A percentile compares a stretch with the other conserved stretches of the same genome.
Conservation (phyloP, 495 filamentous ascomycete genomes). For the Coniosporium apollinis region DNA sequence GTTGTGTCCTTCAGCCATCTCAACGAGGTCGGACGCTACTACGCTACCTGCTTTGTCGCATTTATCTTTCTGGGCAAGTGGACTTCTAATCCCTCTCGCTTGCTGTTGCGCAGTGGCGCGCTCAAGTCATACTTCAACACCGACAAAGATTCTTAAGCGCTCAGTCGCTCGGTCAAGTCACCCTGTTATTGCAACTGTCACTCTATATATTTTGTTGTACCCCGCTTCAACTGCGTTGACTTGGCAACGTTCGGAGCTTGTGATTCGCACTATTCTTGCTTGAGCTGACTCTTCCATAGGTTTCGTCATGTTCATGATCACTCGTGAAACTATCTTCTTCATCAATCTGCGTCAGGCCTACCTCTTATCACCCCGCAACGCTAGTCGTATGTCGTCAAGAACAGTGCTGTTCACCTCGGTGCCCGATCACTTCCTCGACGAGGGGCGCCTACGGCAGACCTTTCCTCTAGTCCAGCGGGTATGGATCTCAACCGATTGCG, state of each 20-base stretch:
- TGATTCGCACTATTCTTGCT: conserved; percentile 3
- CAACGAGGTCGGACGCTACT: conserved; percentile 32
- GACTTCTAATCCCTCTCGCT: conserved; percentile 3
- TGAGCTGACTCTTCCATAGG: too few relatives aligned
- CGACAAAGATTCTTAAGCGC: too few relatives aligned
- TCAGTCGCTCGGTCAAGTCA: too few relatives aligned
- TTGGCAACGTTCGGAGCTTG: too few relatives aligned
- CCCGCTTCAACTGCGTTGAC: too few relatives aligned
- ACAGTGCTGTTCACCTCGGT: conserved; percentile 54
- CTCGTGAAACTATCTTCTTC: conserved; percentile 51
- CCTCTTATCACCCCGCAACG: conserved; percentile 49
- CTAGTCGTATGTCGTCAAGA: conserved; percentile 45
- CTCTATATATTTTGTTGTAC: too few relatives aligned
- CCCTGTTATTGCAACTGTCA: too few relatives aligned
- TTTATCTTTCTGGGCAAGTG: conserved; percentile 39
- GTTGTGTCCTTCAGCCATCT: conserved; percentile 52
- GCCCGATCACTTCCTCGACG: conserved; percentile 27
- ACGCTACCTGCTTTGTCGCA: conserved; percentile 41
- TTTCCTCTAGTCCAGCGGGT: conserved; percentile 44
- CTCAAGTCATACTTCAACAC: too few relatives aligned
- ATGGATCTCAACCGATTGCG: conserved; percentile 33
- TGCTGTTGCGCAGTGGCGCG: too few relatives aligned
- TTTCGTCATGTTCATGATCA: conserved; percentile 48
- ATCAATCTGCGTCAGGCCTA: conserved; percentile 56
- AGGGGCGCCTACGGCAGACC: conserved; percentile 37